These are phyloP conservation scores for Fusarium sp. DNA, from an alignment of 2,329 filamentous ascomycete species.

Conservation along the genomic window DNA sequence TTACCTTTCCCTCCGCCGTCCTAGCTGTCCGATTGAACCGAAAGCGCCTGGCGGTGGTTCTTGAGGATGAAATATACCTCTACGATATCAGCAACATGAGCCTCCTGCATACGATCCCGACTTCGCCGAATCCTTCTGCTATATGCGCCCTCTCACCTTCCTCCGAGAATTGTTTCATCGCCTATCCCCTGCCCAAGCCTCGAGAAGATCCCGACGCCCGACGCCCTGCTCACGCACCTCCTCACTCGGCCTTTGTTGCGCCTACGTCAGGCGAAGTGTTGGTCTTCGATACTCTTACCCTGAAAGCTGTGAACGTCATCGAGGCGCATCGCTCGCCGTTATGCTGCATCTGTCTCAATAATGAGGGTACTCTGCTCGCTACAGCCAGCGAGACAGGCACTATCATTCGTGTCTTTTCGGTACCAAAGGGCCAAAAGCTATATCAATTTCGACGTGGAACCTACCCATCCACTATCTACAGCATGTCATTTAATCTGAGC, in stretches of 20 bases:
- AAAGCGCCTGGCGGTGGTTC: conserved; percentile 90
- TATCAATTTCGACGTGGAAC: conserved; percentile 97
- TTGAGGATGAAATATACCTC: conserved; percentile 96
- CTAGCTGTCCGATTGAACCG: conserved; percentile 93
- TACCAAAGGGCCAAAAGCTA: conserved; percentile 90
- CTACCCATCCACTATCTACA: conserved; percentile 95
- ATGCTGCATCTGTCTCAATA: conserved; percentile 91
- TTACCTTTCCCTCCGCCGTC: conserved; percentile 97
- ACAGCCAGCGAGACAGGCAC: conserved; percentile 98
- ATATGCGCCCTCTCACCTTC: conserved; percentile 94
- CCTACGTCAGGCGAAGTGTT: conserved; percentile 92
- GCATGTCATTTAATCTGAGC: conserved; percentile 98
- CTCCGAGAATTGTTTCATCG: conserved; percentile 94
- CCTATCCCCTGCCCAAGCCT: conserved; percentile 86
- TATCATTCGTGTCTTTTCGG: conserved; percentile 94
- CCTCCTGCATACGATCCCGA: conserved; percentile 89
- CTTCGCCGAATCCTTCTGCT: conserved; percentile 89
- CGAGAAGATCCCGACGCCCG: conserved; percentile 68
- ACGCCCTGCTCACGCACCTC: conserved; percentile 84
- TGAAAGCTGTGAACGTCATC: conserved; percentile 94
- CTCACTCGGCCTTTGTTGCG: conserved; percentile 78
- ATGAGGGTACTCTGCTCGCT: conserved; percentile 88
- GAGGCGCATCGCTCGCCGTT: conserved; percentile 93
- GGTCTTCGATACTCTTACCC: conserved; percentile 87
- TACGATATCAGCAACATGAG: conserved; percentile 99